Evolutionary conservation across 2,329 filamentous ascomycete genomes (phyloP).

Genomic region (Westerdykella aurantiaca): DNA sequence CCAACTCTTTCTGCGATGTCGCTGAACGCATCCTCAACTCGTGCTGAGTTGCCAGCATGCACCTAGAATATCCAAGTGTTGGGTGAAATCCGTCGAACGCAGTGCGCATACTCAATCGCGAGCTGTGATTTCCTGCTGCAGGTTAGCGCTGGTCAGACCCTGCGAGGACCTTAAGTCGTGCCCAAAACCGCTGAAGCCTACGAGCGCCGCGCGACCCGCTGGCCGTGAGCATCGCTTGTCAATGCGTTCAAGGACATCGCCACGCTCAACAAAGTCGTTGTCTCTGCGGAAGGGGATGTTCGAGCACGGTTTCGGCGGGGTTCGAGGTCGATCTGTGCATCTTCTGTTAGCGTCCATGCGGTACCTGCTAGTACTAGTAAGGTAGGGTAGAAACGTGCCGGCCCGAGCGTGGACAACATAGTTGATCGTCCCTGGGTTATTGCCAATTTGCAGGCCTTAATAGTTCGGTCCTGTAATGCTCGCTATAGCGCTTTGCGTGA

Average conservation of each 20-base stretch:
- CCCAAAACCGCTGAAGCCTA: slow-evolving; percentile 25
- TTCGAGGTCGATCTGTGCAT: slow-evolving; percentile 11
- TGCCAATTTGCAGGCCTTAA: no score
- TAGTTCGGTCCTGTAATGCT: no score
- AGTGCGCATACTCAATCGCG: slow-evolving; percentile 11
- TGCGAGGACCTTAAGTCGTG: no score
- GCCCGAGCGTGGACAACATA: no score
- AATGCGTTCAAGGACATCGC: slow-evolving; percentile 17
- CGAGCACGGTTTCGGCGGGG: slow-evolving; percentile 15
- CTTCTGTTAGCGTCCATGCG: no score
- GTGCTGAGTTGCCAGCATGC: slow-evolving; percentile 10
- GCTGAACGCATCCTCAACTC: slow-evolving; percentile 11
- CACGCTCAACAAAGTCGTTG: slow-evolving; percentile 21
- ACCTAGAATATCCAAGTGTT: slow-evolving; percentile 12
- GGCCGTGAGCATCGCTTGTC: slow-evolving; percentile 28
- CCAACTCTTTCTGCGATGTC: slow-evolving; percentile 15
- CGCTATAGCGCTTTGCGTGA: no score
- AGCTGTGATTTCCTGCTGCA: slow-evolving; percentile 9
- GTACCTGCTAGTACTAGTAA: no score
- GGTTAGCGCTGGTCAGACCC: no score
- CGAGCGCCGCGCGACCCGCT: slow-evolving; percentile 23
- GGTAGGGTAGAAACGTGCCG: no score
- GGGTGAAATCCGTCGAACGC: slow-evolving; percentile 4
- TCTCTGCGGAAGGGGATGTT: slow-evolving; percentile 25
- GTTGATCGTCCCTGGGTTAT: no score